Evolutionary conservation across 2,329 filamentous ascomycete genomes (phyloP).

Genomic region (Thielaviopsis musarum): DNA sequence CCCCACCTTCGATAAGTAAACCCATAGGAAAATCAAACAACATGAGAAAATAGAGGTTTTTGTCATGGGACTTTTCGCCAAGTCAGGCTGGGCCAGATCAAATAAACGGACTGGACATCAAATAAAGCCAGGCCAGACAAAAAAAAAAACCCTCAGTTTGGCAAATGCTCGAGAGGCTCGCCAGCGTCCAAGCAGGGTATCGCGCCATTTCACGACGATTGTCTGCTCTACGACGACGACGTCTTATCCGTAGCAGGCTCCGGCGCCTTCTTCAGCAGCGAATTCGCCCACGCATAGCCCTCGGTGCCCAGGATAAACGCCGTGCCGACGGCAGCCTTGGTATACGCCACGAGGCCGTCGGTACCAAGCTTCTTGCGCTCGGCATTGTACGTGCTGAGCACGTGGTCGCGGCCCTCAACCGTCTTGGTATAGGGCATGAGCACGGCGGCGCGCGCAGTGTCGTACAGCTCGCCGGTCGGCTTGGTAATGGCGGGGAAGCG

Average conservation of each 20-base stretch:
- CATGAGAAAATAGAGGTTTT: no score
- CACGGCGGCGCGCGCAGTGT: constrained; percentile 43
- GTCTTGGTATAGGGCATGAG: constrained; percentile 47
- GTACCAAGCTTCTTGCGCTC: constrained; percentile 48
- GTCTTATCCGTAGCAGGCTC: constrained; percentile 19
- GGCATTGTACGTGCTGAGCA: constrained; percentile 36
- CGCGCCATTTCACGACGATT: constrained; percentile 17
- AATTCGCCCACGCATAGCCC: constrained; percentile 42
- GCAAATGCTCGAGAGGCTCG: not conserved
- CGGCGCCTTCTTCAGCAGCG: constrained; percentile 45
- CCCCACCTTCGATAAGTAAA: no score
- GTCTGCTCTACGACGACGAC: constrained; percentile 33
- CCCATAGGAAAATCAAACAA: no score
- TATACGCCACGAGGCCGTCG: constrained; percentile 45
- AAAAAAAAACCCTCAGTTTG: not conserved
- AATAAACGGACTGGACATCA: no score
- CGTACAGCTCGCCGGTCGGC: constrained; percentile 53
- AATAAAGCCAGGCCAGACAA: not conserved
- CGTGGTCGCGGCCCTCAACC: constrained; percentile 43
- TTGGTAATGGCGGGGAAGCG: constrained; percentile 60
- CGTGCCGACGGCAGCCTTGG: constrained; percentile 54
- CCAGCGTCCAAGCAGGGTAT: constrained; percentile 2
- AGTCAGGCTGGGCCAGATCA: not conserved
- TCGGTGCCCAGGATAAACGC: constrained; percentile 50
- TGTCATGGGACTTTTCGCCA: not conserved